These are phyloP conservation scores for Phaeoacremonium minimum DNA, from an alignment of 2,329 filamentous ascomycete genomes.

Conservation along the genomic window DNA sequence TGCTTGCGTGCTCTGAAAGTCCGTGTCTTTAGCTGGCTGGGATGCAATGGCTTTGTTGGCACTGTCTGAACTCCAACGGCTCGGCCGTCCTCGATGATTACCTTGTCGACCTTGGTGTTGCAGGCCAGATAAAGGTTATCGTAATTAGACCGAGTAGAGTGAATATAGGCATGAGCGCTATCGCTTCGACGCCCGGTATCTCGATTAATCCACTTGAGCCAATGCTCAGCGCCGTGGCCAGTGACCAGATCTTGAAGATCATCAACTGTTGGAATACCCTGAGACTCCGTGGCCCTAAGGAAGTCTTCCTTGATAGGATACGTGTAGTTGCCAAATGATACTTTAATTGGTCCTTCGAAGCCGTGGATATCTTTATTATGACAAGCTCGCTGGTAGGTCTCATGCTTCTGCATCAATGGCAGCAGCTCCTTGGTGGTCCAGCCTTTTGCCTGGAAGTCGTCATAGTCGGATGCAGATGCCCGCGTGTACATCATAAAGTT, in stretches of 20 bases:
- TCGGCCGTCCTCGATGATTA: slow-evolving; percentile 67
- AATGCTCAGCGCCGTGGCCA: slow-evolving; percentile 71
- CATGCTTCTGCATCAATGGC: slow-evolving; percentile 75
- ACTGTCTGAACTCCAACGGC: slow-evolving; percentile 70
- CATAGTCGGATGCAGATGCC: slow-evolving; percentile 68
- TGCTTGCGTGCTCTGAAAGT: slow-evolving; percentile 68
- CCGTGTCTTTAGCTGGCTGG: slow-evolving; percentile 42
- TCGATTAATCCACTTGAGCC: slow-evolving; percentile 82
- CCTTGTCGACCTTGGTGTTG: slow-evolving; percentile 76
- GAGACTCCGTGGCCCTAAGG: slow-evolving; percentile 65
- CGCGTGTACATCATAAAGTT: slow-evolving; percentile 62
- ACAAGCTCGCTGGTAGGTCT: slow-evolving; percentile 67
- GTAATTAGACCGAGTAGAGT: slow-evolving; percentile 67
- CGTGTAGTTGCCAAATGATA: slow-evolving; percentile 76
- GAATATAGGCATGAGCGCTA: slow-evolving; percentile 73
- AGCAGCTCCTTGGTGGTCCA: slow-evolving; percentile 73
- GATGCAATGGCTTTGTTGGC: slow-evolving; percentile 62
- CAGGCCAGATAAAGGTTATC: slow-evolving; percentile 67
- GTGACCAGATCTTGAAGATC: slow-evolving; percentile 70
- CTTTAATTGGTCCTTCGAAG: slow-evolving; percentile 76
- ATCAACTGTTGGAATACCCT: slow-evolving; percentile 71
- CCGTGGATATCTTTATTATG: slow-evolving; percentile 69
- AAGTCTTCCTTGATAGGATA: slow-evolving; percentile 83
- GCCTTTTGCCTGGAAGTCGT: slow-evolving; percentile 76
- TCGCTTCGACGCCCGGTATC: slow-evolving; percentile 70